phyloP scores from a whole-genome alignment of 768 basidiomycete genomes.

The Calocybe cyanea region DNA sequence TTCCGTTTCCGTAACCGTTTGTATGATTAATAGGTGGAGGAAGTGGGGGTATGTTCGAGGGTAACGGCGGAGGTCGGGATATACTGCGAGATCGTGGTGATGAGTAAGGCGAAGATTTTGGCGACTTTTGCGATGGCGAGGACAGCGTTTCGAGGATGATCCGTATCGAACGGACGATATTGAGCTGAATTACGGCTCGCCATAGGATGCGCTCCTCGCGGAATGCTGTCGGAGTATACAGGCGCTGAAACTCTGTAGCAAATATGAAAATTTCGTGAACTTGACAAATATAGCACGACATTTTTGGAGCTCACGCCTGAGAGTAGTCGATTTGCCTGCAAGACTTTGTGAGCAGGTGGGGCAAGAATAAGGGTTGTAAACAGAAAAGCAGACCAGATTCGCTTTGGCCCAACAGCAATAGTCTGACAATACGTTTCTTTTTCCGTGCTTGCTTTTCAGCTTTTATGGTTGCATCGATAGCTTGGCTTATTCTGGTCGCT shows the following conservation, averaged over 20 bases:
- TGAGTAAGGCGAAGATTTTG: slow-evolving; percentile 31
- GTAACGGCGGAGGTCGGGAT: slow-evolving; percentile 25
- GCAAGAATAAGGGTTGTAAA: neutral
- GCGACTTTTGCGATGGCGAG: slow-evolving; percentile 27
- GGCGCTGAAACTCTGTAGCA: slow-evolving; percentile 63
- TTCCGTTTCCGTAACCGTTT: slow-evolving; percentile 8
- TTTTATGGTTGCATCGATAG: slow-evolving; percentile 74
- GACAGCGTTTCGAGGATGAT: slow-evolving; percentile 61
- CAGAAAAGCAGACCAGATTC: slow-evolving; percentile 61
- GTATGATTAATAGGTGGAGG: slow-evolving; percentile 10
- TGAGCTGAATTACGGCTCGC: slow-evolving; percentile 81
- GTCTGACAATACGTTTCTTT: slow-evolving; percentile 68
- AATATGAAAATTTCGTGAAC: slow-evolving; percentile 9
- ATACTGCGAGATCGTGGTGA: slow-evolving; percentile 33
- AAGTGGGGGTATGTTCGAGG: slow-evolving; percentile 18
- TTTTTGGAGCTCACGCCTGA: slow-evolving; percentile 59
- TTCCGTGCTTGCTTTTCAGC: slow-evolving; percentile 56
- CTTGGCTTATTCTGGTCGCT: slow-evolving; percentile 58
- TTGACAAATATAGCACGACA: neutral
- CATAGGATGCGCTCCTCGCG: slow-evolving; percentile 75
- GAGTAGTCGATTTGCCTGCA: slow-evolving; percentile 75
- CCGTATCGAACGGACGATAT: slow-evolving; percentile 74
- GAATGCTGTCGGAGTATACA: slow-evolving; percentile 74
- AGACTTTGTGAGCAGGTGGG: slow-evolving; percentile 6
- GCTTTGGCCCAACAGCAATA: slow-evolving; percentile 77